Evolutionary conservation across 129 eudicot species (phyloP).

Genomic region (Lactuca saligna): DNA sequence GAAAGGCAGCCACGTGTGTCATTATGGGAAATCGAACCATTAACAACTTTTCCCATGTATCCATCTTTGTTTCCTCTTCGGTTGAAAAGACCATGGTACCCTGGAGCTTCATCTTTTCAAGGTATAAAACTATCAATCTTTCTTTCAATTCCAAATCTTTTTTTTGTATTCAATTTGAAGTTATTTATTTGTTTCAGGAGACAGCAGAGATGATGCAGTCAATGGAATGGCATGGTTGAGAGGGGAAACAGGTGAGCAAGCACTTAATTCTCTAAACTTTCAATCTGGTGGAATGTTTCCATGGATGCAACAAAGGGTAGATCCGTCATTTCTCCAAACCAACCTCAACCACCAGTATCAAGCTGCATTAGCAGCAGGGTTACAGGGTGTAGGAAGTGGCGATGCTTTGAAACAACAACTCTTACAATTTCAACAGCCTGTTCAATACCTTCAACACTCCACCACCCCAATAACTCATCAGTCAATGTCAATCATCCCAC

Average conservation of each 20-base stretch:
- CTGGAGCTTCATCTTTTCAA: constrained; percentile 88
- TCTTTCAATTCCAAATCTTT: neutral
- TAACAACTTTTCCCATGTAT: constrained; percentile 98
- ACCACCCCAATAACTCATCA: too few relatives aligned
- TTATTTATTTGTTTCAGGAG: constrained; percentile 30
- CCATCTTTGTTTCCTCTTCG: constrained; percentile 91
- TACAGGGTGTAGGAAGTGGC: constrained; percentile 56
- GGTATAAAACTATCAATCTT: constrained; percentile 42
- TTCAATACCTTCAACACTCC: constrained; percentile 63
- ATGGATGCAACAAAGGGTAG: constrained; percentile 92
- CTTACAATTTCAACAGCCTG: constrained; percentile 81
- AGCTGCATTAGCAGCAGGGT: constrained; percentile 65
- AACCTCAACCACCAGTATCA: constrained; percentile 89
- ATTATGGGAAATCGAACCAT: constrained; percentile 95
- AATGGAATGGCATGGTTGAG: constrained; percentile 84
- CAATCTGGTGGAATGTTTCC: constrained; percentile 76
- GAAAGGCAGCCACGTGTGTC: constrained; percentile 98
- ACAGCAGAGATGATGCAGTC: constrained; percentile 58
- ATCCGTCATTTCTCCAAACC: constrained; percentile 51
- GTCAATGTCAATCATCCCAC: constrained; percentile 43
- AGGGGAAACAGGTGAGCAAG: constrained; percentile 75
- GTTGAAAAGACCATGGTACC: constrained; percentile 95
- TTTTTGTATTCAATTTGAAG: neutral
- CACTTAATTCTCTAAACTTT: constrained; percentile 61
- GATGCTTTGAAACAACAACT: constrained; percentile 62